A percentile compares a stretch with the other conserved stretches of the same genome.
These are phyloP conservation scores for Oryza glumipatula DNA, from an alignment of 176 grass and related monocot species.

Conservation along the genomic window DNA sequence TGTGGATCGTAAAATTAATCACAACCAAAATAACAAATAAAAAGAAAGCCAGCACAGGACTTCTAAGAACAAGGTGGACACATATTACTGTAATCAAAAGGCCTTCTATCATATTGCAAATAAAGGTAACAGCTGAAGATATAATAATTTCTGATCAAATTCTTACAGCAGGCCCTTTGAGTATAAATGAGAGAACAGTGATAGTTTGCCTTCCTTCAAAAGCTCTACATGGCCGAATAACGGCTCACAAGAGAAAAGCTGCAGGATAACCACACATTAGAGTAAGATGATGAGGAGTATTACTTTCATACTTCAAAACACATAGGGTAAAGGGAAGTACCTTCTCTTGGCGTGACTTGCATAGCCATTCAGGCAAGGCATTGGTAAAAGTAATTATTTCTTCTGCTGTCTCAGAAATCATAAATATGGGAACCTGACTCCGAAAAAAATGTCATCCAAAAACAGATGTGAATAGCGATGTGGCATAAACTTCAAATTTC, in stretches of 20 bases:
- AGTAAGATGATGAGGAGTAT: background rate
- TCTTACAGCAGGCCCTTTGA: constrained; percentile 76
- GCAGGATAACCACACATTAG: constrained; percentile 36
- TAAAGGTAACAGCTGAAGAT: constrained; percentile 31
- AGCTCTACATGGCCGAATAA: constrained; percentile 81
- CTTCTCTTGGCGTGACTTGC: constrained; percentile 88
- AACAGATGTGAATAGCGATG: background rate
- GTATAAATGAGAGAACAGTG: constrained; percentile 63
- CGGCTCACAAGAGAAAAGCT: constrained; percentile 80
- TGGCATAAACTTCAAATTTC: constrained; percentile 17
- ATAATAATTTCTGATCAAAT: constrained; percentile 16
- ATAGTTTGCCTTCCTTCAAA: constrained; percentile 68
- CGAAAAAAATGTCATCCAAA: constrained; percentile 18
- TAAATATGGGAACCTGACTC: constrained; percentile 78
- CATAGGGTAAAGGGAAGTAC: constrained; percentile 46
- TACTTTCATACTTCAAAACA: constrained; percentile 30
- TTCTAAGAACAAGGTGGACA: constrained; percentile 10
- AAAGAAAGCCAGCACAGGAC: constrained; percentile 22
- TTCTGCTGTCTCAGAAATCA: constrained; percentile 75
- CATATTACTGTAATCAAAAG: constrained; percentile 12
- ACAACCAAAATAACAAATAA: constrained; percentile 17
- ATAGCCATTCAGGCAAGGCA: constrained; percentile 92
- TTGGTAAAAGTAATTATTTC: constrained; percentile 66
- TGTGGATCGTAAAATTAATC: constrained; percentile 1
- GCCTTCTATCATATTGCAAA: constrained; percentile 9